These are phyloP conservation scores for Phytophthora crassamura DNA, from an alignment of 352 stramenopile species.

Conservation along the genomic window DNA sequence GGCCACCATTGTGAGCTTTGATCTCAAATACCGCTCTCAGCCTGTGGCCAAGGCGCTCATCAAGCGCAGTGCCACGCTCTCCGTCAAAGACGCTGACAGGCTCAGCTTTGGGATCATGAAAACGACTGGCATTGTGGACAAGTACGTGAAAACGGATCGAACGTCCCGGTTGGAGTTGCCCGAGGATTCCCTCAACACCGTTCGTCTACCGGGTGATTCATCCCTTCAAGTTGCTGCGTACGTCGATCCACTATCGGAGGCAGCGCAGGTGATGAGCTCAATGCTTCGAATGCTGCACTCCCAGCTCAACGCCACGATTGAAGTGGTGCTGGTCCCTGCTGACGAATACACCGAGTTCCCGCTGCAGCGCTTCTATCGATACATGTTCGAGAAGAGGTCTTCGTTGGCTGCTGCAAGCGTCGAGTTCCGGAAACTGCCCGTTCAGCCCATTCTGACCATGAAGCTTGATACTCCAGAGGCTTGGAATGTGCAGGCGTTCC, in stretches of 20 bases:
- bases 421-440: slow-evolving; percentile 82
- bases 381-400: slow-evolving; percentile 76
- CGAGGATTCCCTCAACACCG: slow-evolving; percentile 44
- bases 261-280: slow-evolving; percentile 89
- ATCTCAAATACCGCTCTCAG: slow-evolving; percentile 75
- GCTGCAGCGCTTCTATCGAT: slow-evolving; percentile 94
- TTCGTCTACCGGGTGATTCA: slow-evolving; percentile 50
- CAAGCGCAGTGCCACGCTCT: slow-evolving; percentile 60
- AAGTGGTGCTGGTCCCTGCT: slow-evolving; percentile 67
- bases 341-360: slow-evolving; percentile 89
- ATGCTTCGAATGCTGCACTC: slow-evolving; percentile 83
- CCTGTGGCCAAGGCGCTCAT: slow-evolving; percentile 77
- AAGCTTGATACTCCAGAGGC: slow-evolving; percentile 93
- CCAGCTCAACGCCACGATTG: slow-evolving; percentile 77
- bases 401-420: slow-evolving; percentile 52
- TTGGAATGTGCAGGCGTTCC: slow-evolving; percentile 92
- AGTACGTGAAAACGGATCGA: slow-evolving; percentile 66
- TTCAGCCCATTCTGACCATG: slow-evolving; percentile 91
- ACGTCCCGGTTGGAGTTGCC: slow-evolving; percentile 42
- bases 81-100: slow-evolving; percentile 52
- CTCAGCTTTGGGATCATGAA: slow-evolving; percentile 80
- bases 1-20: slow-evolving; percentile 65
- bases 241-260: slow-evolving; percentile 91
- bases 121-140: slow-evolving; percentile 80
- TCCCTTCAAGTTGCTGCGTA: slow-evolving; percentile 78